Conservation (phyloP, 257 asterid species). For the Solanum megistacrolobum region DNA sequence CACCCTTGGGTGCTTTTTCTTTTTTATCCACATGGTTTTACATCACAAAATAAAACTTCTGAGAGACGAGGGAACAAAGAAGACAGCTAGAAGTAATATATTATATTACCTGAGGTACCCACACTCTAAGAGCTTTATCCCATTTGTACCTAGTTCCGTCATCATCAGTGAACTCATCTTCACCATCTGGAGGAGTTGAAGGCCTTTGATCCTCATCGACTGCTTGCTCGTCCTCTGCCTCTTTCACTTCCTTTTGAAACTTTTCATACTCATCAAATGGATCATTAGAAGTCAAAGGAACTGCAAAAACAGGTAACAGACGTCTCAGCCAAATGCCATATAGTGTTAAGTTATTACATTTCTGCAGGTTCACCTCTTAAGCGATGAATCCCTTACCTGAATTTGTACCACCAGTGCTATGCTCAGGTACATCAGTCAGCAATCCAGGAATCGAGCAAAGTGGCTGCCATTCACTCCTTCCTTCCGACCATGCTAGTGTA, state of each 20-base stretch:
- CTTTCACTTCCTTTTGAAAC: conserved; percentile 78
- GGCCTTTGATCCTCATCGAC: conserved; percentile 63
- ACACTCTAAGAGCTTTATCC: conserved; percentile 64
- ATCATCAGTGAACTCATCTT: conserved; percentile 89
- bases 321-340: background rate
- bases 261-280: conserved; percentile 87
- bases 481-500: conserved; percentile 87
- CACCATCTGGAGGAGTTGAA: conserved; percentile 89
- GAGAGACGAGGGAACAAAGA: background rate
- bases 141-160: conserved; percentile 92
- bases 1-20: background rate
- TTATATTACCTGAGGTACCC: conserved; percentile 93
- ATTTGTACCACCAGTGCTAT: conserved; percentile 18
- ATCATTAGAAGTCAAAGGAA: conserved; percentile 28
- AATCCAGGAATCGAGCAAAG: conserved; percentile 49
- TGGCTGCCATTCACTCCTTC: conserved; percentile 76
- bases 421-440: conserved; percentile 19
- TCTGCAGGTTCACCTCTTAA: background rate
- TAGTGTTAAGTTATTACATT: background rate
- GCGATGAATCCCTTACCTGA: conserved; percentile 26
- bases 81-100: background rate
- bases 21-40: background rate
- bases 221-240: conserved; percentile 39
- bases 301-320: conserved; percentile 15
- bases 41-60: background rate